phyloP scores from a whole-genome alignment of 805 yeast genomes.

The Hanseniaspora vineae region DNA sequence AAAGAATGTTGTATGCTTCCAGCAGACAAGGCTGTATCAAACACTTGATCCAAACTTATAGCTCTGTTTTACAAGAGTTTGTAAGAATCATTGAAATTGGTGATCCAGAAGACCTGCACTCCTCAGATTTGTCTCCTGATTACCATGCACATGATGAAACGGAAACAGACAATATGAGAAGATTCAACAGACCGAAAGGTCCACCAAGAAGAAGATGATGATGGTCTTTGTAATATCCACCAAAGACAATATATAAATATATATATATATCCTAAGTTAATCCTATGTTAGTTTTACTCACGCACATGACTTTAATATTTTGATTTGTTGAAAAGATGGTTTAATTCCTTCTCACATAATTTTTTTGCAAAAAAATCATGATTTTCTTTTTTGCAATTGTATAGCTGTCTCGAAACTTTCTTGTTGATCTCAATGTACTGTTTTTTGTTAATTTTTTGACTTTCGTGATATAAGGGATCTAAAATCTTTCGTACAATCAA shows the following conservation, averaged over 20 bases:
- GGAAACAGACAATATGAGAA: slow-evolving; percentile 16
- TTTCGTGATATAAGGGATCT: neutral
- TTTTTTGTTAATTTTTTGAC: slow-evolving; percentile 13
- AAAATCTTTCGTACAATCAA: neutral
- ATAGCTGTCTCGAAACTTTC: slow-evolving; percentile 46
- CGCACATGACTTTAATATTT: too few relatives aligned
- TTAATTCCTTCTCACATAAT: neutral
- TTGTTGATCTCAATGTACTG: slow-evolving; percentile 51
- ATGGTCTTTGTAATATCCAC: neutral
- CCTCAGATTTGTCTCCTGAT: slow-evolving; percentile 30
- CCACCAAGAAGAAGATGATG: slow-evolving; percentile 40
- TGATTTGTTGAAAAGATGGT: neutral
- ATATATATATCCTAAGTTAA: neutral
- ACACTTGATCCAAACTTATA: slow-evolving; percentile 29
- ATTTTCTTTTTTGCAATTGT: slow-evolving; percentile 23
- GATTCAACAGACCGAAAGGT: slow-evolving; percentile 53
- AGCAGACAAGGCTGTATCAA: slow-evolving; percentile 50
- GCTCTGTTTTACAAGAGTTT: slow-evolving; percentile 19
- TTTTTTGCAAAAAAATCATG: neutral
- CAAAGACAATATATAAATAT: slow-evolving; percentile 2
- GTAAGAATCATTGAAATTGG: slow-evolving; percentile 54
- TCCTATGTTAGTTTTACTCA: too few relatives aligned
- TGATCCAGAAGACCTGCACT: slow-evolving; percentile 55
- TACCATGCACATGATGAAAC: slow-evolving; percentile 10
- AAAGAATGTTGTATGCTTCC: slow-evolving; percentile 87